Conservation (phyloP, 345 rosid species). For the Eucalyptus fibrosa region DNA sequence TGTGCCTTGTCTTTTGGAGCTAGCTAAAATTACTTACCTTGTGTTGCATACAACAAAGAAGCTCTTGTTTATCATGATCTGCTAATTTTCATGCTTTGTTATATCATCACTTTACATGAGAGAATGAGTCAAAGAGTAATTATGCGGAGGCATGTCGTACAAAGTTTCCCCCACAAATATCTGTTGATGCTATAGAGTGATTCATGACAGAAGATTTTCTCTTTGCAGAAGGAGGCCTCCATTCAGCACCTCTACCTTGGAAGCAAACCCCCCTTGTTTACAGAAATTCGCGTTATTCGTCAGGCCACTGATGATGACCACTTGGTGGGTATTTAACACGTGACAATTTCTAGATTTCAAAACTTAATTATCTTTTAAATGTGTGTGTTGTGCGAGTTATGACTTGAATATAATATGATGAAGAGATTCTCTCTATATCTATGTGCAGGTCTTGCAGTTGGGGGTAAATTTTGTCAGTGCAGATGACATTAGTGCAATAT, state of each 20-base stretch:
- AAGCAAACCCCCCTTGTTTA: constrained; percentile 76
- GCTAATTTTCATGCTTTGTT: not conserved
- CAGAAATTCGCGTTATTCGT: constrained; percentile 67
- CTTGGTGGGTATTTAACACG: constrained; percentile 32
- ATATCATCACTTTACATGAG: not conserved
- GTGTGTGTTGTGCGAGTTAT: not conserved
- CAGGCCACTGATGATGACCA: constrained; percentile 69
- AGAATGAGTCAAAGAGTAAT: not conserved
- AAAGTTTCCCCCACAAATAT: not conserved
- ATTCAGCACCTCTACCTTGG: constrained; percentile 82
- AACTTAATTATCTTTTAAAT: not conserved
- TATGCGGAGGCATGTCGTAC: not conserved
- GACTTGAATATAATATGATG: not conserved
- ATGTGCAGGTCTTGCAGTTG: constrained; percentile 70
- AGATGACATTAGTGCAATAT: constrained; percentile 91
- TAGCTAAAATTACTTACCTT: not conserved
- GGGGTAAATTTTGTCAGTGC: constrained; percentile 87
- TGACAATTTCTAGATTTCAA: not conserved
- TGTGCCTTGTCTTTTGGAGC: not conserved
- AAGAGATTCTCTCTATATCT: not conserved
- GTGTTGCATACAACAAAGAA: not conserved
- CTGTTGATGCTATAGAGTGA: not conserved
- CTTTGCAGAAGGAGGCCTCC: constrained; percentile 56
- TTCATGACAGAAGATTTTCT: not conserved
- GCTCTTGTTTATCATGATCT: not conserved